A percentile compares a stretch with the other conserved stretches of the same genome.
Evolutionary conservation across 1,284 basidiomycete genomes (phyloP).

Genomic region (Trichosporon faecale): DNA sequence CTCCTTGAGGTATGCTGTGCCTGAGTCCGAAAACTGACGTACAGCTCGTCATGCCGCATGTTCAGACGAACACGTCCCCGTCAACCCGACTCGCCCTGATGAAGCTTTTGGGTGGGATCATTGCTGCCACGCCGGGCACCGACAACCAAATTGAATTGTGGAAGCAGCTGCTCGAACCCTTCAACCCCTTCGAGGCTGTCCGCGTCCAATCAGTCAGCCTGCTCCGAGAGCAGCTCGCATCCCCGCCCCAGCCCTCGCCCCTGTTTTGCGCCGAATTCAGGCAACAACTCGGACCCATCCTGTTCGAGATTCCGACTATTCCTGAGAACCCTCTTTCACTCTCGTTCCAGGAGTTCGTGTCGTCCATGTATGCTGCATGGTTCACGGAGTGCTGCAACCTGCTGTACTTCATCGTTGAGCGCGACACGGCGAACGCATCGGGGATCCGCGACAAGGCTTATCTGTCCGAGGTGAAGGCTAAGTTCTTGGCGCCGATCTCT

Average conservation of each 20-base stretch:
- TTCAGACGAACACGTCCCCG: slow-evolving; percentile 30
- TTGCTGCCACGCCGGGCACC: slow-evolving; percentile 19
- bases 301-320: slow-evolving; percentile 26
- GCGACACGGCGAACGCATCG: slow-evolving; percentile 18
- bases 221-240: slow-evolving; percentile 33
- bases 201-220: slow-evolving; percentile 36
- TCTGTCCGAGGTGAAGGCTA: slow-evolving; percentile 38
- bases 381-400: slow-evolving; percentile 33
- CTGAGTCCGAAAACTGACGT: neutral
- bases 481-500: slow-evolving; percentile 59
- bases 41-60: slow-evolving; percentile 37
- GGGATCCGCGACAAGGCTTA: slow-evolving; percentile 34
- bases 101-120: slow-evolving; percentile 37
- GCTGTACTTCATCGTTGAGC: slow-evolving; percentile 21
- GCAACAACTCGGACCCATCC: slow-evolving; percentile 22
- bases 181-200: slow-evolving; percentile 42
- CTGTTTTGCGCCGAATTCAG: slow-evolving; percentile 21
- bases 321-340: slow-evolving; percentile 22
- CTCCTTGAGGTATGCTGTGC: slow-evolving; percentile 36
- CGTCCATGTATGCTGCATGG: slow-evolving; percentile 32
- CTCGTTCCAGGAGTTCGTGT: slow-evolving; percentile 21
- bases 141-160: slow-evolving; percentile 32
- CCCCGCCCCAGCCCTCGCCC: slow-evolving; percentile 11
- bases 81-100: slow-evolving; percentile 33
- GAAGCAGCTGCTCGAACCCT: slow-evolving; percentile 42